Evolutionary conservation across 2,329 filamentous ascomycete genomes (phyloP).

Genomic region (Phialophora chinensis): DNA sequence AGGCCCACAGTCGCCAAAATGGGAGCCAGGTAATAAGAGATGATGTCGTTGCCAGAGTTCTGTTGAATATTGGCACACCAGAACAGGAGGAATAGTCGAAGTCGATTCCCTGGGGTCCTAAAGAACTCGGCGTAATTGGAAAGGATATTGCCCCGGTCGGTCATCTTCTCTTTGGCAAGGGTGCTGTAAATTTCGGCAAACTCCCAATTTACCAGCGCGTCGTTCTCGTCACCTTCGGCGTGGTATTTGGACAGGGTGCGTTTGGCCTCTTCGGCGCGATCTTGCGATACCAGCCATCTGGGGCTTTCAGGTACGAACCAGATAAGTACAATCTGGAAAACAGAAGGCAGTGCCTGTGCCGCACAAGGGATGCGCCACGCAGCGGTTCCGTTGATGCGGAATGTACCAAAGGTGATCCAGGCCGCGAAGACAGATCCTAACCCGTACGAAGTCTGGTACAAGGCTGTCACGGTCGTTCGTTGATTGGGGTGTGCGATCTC

Average conservation of each 20-base stretch:
- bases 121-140: not conserved
- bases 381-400: not conserved
- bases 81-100: not conserved
- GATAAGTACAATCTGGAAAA: not conserved
- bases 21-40: not conserved
- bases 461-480: not conserved
- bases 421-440: not conserved
- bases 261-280: not conserved
- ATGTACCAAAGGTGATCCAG: not conserved
- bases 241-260: not conserved
- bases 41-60: not conserved
- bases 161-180: not conserved
- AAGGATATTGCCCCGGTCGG: not conserved
- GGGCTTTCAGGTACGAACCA: not conserved
- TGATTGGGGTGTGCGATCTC: not conserved
- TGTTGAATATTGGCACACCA: not conserved
- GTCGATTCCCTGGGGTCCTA: not conserved
- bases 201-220: not conserved
- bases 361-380: not conserved
- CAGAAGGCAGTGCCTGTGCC: not conserved
- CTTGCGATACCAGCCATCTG: not conserved
- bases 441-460: not conserved
- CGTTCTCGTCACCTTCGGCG: not conserved
- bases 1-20: not conserved
- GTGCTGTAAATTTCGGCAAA: not conserved